Evolutionary conservation across 1,139 yeast genomes (phyloP).

Genomic region (Pneumocystis oryctolagi): DNA sequence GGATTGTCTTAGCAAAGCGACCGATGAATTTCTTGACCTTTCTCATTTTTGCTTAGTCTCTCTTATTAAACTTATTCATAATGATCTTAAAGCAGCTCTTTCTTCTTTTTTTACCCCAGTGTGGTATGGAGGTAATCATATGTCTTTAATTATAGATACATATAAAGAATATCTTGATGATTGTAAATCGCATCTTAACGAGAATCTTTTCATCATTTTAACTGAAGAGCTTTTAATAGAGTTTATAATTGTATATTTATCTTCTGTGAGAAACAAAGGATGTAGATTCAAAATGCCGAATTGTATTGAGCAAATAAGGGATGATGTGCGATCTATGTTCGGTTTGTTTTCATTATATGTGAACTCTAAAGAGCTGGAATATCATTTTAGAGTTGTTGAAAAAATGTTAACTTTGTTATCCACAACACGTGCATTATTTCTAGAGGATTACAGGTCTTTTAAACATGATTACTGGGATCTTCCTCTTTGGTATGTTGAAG

Average conservation of each 20-base stretch:
- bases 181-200: slow-evolving; percentile 38
- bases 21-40: slow-evolving; percentile 62
- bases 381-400: slow-evolving; percentile 10
- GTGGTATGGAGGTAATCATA: slow-evolving; percentile 26
- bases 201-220: slow-evolving; percentile 38
- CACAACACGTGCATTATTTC: slow-evolving; percentile 3
- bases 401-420: slow-evolving; percentile 9
- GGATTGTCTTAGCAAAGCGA: slow-evolving; percentile 44
- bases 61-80: slow-evolving; percentile 51
- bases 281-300: slow-evolving; percentile 8
- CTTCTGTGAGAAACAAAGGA: slow-evolving; percentile 29
- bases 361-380: slow-evolving; percentile 6
- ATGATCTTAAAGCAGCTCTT: slow-evolving; percentile 44
- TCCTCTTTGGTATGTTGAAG: slow-evolving; percentile 9
- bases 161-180: slow-evolving; percentile 27
- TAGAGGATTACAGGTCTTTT: slow-evolving; percentile 8
- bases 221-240: slow-evolving; percentile 39
- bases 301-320: slow-evolving; percentile 12
- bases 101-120: slow-evolving; percentile 35
- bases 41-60: slow-evolving; percentile 56
- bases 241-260: slow-evolving; percentile 33
- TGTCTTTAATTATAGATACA: slow-evolving; percentile 25
- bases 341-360: slow-evolving; percentile 10
- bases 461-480: slow-evolving; percentile 10
- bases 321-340: slow-evolving; percentile 10